A percentile compares a stretch with the other conserved stretches of the same genome.
These are phyloP conservation scores for Pichia sp. DNA, from an alignment of 1,139 yeast species.

Conservation along the genomic window DNA sequence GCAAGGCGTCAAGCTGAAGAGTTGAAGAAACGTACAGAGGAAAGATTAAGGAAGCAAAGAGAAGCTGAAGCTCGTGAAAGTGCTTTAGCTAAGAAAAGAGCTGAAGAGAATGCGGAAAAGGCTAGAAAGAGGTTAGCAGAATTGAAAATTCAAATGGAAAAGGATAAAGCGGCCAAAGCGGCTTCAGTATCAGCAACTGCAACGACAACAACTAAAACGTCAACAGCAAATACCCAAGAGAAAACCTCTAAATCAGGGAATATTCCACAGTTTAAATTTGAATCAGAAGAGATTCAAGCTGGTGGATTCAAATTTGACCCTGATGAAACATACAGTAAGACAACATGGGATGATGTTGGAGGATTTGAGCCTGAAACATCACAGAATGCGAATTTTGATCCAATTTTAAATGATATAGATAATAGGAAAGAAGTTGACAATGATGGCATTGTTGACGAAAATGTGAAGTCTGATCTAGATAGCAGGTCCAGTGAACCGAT, in stretches of 20 bases:
- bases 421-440: too few relatives aligned
- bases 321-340: not conserved
- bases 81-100: slow-evolving; percentile 7
- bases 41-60: slow-evolving; percentile 1
- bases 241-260: not conserved
- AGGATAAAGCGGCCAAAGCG: not conserved
- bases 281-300: not conserved
- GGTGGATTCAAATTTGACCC: not conserved
- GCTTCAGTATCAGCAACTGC: not conserved
- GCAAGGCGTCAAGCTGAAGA: slow-evolving; percentile 4
- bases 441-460: not conserved
- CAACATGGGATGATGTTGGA: slow-evolving; percentile 4
- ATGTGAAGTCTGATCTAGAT: not conserved
- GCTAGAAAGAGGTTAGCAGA: slow-evolving; percentile 1
- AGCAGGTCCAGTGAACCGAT: too few relatives aligned
- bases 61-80: slow-evolving; percentile 7
- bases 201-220: not conserved
- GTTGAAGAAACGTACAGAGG: slow-evolving; percentile 4
- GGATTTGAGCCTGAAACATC: slow-evolving; percentile 1
- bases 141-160: not conserved
- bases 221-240: not conserved
- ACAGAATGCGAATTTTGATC: too few relatives aligned
- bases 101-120: slow-evolving; percentile 7
- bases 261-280: not conserved
- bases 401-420: too few relatives aligned